Conservation (phyloP, 2,329 filamentous ascomycete species). For the Leptosphaerulina australis region DNA sequence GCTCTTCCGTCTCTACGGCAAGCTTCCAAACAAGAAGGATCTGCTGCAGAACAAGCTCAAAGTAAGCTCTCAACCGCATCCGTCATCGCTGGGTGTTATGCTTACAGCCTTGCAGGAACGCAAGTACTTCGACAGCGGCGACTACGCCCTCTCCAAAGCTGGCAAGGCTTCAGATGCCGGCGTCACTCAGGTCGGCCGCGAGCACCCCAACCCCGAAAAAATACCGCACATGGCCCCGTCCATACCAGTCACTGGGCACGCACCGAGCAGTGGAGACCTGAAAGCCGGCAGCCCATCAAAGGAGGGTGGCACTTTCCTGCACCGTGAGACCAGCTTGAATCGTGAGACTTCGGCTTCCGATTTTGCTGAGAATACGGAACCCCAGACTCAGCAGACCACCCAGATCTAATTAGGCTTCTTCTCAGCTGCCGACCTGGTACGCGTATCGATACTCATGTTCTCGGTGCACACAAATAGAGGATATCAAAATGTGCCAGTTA, state of each 20-base stretch:
- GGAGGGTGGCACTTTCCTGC: slow-evolving; percentile 79
- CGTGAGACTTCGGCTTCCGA: slow-evolving; percentile 77
- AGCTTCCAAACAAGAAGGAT: slow-evolving; percentile 94
- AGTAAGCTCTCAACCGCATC: slow-evolving; percentile 49
- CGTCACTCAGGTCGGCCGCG: slow-evolving; percentile 89
- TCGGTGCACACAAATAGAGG: neutral
- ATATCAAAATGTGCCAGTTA: neutral
- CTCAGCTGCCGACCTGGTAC: neutral
- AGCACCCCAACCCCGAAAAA: slow-evolving; percentile 93
- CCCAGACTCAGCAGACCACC: slow-evolving; percentile 10
- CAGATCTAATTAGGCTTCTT: slow-evolving; percentile 5
- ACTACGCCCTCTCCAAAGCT: slow-evolving; percentile 95
- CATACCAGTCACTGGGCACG: slow-evolving; percentile 50
- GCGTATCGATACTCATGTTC: neutral
- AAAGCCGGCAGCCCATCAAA: slow-evolving; percentile 79
- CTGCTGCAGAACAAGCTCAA: slow-evolving; percentile 98
- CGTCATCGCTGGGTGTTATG: neutral
- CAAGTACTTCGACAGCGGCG: slow-evolving; percentile 95
- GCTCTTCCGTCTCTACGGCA: slow-evolving; percentile 96
- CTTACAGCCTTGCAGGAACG: slow-evolving; percentile 66
- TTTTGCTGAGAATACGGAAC: slow-evolving; percentile 51
- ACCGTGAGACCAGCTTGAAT: slow-evolving; percentile 78
- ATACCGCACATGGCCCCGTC: slow-evolving; percentile 86
- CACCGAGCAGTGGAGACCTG: slow-evolving; percentile 40
- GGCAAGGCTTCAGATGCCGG: slow-evolving; percentile 95